These are phyloP conservation scores for Coleophoma cylindrospora DNA, from an alignment of 2,329 filamentous ascomycete genomes.

Conservation along the genomic window DNA sequence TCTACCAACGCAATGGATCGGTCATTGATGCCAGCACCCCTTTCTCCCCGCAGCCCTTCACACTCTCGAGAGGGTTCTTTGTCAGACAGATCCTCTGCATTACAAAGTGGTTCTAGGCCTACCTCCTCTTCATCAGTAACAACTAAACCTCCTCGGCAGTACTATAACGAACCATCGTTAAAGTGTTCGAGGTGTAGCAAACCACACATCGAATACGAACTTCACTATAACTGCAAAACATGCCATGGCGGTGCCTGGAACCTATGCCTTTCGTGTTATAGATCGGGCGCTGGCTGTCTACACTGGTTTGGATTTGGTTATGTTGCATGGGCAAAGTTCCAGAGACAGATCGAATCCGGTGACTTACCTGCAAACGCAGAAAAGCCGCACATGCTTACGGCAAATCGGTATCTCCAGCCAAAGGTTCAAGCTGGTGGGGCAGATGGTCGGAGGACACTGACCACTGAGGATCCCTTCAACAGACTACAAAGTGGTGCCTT, in stretches of 20 bases:
- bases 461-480: constrained; percentile 60
- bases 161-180: constrained; percentile 67
- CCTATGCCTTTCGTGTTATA: constrained; percentile 78
- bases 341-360: constrained; percentile 37
- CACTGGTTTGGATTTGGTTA: constrained; percentile 88
- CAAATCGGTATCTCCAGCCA: constrained; percentile 51
- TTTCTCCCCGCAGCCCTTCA: constrained; percentile 17
- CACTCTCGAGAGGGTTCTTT: constrained; percentile 10
- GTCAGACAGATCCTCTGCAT: constrained; percentile 21
- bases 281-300: constrained; percentile 68
- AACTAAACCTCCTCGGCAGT: constrained; percentile 29
- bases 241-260: constrained; percentile 72
- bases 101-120: constrained; percentile 23
- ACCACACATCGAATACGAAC: constrained; percentile 72
- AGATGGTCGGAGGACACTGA: constrained; percentile 52
- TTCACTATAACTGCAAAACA: constrained; percentile 76
- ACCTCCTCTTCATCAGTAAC: constrained; percentile 23
- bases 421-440: constrained; percentile 43
- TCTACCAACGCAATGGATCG: constrained; percentile 7
- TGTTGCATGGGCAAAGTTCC: constrained; percentile 64
- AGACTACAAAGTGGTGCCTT: constrained; percentile 77
- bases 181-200: constrained; percentile 67
- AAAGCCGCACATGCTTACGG: constrained; percentile 52
- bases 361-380: constrained; percentile 28
- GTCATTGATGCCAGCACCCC: constrained; percentile 20